phyloP scores from a whole-genome alignment of 192 early-diverging fungal species.

The Coemansia sp. region DNA sequence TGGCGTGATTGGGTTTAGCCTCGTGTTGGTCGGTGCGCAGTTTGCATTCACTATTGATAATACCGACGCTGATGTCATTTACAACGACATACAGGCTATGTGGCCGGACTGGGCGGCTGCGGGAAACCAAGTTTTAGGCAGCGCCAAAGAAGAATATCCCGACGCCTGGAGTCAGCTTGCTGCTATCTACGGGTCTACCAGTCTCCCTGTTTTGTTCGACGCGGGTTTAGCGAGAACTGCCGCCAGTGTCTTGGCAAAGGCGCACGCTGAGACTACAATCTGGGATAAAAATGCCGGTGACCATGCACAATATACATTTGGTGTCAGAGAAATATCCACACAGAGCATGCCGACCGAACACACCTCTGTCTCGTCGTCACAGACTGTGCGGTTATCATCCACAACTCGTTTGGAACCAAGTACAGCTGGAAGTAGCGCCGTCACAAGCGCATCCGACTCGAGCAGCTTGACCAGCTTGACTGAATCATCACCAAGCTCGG shows the following conservation, averaged over 20 bases:
- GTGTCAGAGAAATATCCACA: constrained; percentile 1
- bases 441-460: not conserved
- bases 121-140: constrained; percentile 19
- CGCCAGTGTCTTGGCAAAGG: constrained; percentile 13
- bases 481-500: not conserved
- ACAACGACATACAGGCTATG: constrained; percentile 25
- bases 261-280: constrained; percentile 8
- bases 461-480: not conserved
- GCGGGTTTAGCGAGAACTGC: constrained; percentile 12
- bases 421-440: not conserved
- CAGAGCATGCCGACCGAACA: not conserved
- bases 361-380: not conserved
- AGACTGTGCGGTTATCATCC: not conserved
- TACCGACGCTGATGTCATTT: constrained; percentile 16
- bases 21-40: constrained; percentile 9
- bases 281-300: constrained; percentile 26
- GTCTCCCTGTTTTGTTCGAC: constrained; percentile 11
- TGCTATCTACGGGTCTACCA: constrained; percentile 19
- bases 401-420: not conserved
- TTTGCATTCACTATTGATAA: constrained; percentile 31
- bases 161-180: constrained; percentile 27
- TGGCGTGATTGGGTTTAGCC: not conserved
- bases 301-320: constrained; percentile 13
- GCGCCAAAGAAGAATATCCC: constrained; percentile 16
- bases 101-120: constrained; percentile 32